Evolutionary conservation across 78 protist genomes (phyloP).

Genomic region (Dictyostelium intermedium): DNA sequence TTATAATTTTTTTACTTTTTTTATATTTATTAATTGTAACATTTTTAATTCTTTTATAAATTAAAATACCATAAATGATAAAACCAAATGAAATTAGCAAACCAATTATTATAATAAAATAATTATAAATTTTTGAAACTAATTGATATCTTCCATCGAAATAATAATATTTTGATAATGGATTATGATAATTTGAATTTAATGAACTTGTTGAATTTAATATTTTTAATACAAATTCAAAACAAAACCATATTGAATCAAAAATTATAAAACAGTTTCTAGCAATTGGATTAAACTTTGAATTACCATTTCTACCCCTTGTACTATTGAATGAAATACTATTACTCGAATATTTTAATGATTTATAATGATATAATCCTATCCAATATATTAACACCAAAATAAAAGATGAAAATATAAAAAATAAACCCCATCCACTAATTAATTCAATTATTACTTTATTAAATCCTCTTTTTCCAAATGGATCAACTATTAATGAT

Average conservation of each 20-base stretch:
- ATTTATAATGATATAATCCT: background rate
- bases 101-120: background rate
- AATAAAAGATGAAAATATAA: background rate
- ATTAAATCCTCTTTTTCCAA: background rate
- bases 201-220: background rate
- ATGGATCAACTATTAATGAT: background rate
- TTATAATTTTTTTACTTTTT: conserved; percentile 1
- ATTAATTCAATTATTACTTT: background rate
- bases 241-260: background rate
- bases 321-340: no score
- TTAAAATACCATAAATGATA: conserved; percentile 5
- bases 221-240: background rate
- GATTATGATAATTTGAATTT: background rate
- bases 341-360: background rate
- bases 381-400: background rate
- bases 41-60: background rate
- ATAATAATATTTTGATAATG: background rate
- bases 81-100: conserved; percentile 6
- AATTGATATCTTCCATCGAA: background rate
- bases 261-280: background rate
- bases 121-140: background rate
- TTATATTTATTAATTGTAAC: background rate
- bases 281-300: background rate
- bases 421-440: background rate
- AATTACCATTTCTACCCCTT: background rate